Evolutionary conservation across 495 filamentous ascomycete species (phyloP), one percentile per base, ranked within the genome.

Genomic region (Parathielavia appendiculata): DNA sequence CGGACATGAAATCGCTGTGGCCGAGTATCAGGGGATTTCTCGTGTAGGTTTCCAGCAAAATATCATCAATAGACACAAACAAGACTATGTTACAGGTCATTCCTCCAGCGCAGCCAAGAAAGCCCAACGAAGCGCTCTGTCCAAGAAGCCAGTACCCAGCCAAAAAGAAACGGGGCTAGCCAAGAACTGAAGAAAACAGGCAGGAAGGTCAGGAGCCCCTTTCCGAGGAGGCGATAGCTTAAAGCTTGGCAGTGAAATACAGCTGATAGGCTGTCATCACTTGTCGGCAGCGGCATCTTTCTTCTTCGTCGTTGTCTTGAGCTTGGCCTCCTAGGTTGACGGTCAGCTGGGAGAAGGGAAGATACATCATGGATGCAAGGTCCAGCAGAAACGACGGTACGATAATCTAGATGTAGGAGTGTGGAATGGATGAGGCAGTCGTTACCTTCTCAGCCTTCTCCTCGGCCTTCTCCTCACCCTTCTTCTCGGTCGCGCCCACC

Each of bases 251-350:
- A 30, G 26, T 30, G 26, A 9, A 14, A 54, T 22, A 34, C 22
- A 13, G 43, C 4, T 19, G 22, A 17, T 10, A 32, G 10, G 17
- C 39, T 32, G 20, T 17, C n/a, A 11, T 52, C 41, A 65, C 49
- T 67, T 58, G 45, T 62, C 59, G 36, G 61, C 61, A 48, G 58
- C 57, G n/a, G 68, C 36, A 52, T 69, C 63, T 64, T 71, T 68
- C 63, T 76, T 73, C 67, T 76, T 77, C 40, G 71, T 51, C 48
- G 65, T 63, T 19, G 68, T 66, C 73, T 78, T 73, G 43, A 71
- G 66, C 65, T 75, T 73, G 8, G 62, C 41, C 54, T 62, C 70
- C 69, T 71, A 19, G 44, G 35, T 16, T 16, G 1, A 14, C 16
- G 12, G 45, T 38, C 11, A 54, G 58, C 63, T 57, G 26, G 20